Percentiles rank a stretch among this genome's conserved stretches.
Evolutionary conservation across 345 rosid genomes (phyloP).

Genomic region (Murraya koenigii): DNA sequence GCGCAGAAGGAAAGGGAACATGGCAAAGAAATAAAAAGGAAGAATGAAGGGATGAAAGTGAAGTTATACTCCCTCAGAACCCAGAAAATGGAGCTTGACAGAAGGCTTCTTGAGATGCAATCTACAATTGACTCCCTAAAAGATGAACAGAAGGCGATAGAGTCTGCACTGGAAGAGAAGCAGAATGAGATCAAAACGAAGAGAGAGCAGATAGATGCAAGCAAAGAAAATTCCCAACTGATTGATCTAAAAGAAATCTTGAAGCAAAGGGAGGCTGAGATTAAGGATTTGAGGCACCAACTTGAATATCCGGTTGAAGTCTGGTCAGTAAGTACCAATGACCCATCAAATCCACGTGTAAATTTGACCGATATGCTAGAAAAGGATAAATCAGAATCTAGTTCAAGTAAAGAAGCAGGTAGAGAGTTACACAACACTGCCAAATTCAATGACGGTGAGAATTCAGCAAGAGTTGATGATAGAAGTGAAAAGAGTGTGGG

Average conservation of each 20-base stretch:
- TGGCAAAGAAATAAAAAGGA: constrained; percentile 38
- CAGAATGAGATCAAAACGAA: constrained; percentile 39
- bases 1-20: constrained; percentile 52
- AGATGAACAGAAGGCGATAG: constrained; percentile 50
- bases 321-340: constrained; percentile 29
- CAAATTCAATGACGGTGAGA: neutral
- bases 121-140: constrained; percentile 52
- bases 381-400: constrained; percentile 7
- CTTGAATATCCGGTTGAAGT: constrained; percentile 25
- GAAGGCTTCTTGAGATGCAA: constrained; percentile 46
- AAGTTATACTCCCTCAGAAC: constrained; percentile 38
- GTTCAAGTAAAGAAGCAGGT: neutral
- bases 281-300: constrained; percentile 40
- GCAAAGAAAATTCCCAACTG: constrained; percentile 22
- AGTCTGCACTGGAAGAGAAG: constrained; percentile 47
- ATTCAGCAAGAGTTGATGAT: constrained; percentile 13
- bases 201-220: constrained; percentile 17
- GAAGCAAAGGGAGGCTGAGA: constrained; percentile 52
- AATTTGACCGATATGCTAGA: constrained; percentile 15
- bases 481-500: constrained; percentile 12
- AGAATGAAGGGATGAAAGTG: constrained; percentile 42
- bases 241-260: constrained; percentile 35
- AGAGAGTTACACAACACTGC: neutral
- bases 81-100: constrained; percentile 50
- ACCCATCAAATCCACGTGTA: constrained; percentile 19